Conservation (phyloP, 495 filamentous ascomycete genomes). For the Entonaema liquescens region DNA sequence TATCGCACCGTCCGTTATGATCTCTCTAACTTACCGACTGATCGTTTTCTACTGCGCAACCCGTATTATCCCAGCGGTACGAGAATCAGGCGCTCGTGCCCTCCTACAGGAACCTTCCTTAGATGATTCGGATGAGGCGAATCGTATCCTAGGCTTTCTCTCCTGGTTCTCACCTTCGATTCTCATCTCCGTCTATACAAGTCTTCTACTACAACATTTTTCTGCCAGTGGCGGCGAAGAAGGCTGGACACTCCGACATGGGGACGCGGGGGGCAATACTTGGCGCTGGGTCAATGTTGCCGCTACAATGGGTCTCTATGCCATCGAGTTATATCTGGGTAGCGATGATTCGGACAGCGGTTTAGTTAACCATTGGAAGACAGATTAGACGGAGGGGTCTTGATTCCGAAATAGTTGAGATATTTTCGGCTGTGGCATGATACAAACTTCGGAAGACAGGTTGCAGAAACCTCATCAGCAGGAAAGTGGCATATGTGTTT, state of each 20-base stretch:
- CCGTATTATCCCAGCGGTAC: slow-evolving; percentile 93
- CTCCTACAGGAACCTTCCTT: slow-evolving; percentile 82
- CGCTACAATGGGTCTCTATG: slow-evolving; percentile 86
- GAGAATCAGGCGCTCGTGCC: slow-evolving; percentile 82
- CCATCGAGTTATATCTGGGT: slow-evolving; percentile 85
- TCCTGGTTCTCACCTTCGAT: slow-evolving; percentile 94
- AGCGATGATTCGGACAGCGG: slow-evolving; percentile 76
- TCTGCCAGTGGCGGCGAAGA: slow-evolving; percentile 72
- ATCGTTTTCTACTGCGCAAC: slow-evolving; percentile 94
- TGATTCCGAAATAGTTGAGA: slow-evolving; percentile 16
- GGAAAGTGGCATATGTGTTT: slow-evolving; percentile 35
- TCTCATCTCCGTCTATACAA: slow-evolving; percentile 95
- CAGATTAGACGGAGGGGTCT: slow-evolving; percentile 69
- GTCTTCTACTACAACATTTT: slow-evolving; percentile 94
- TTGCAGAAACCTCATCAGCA: slow-evolving; percentile 27
- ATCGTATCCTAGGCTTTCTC: slow-evolving; percentile 78
- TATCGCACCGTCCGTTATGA: slow-evolving; percentile 93
- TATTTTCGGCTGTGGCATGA: slow-evolving; percentile 26
- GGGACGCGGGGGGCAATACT: slow-evolving; percentile 79
- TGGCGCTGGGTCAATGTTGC: slow-evolving; percentile 95
- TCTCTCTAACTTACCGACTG: slow-evolving; percentile 89
- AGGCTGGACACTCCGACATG: slow-evolving; percentile 85
- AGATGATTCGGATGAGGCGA: slow-evolving; percentile 85
- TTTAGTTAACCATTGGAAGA: slow-evolving; percentile 87
- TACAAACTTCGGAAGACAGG: slow-evolving; percentile 12